Conservation (phyloP, 2,329 filamentous ascomycete species). For the Dryadomyces sulphureus region DNA sequence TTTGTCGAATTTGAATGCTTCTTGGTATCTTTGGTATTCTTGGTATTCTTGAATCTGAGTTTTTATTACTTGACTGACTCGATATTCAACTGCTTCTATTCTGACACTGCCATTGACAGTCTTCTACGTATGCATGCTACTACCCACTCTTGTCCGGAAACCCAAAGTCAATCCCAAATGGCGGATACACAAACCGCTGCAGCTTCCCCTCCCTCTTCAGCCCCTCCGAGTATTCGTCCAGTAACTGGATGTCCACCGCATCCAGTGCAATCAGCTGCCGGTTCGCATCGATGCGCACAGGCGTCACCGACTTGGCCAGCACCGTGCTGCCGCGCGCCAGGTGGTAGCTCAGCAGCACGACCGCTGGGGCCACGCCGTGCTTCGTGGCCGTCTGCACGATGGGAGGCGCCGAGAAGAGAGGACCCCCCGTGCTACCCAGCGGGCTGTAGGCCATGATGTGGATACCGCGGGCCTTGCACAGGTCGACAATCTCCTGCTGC, state of each 20-base stretch:
- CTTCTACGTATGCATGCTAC: not conserved
- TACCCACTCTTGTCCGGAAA: constrained; percentile 48
- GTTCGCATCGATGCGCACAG: constrained; percentile 55
- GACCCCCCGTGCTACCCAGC: constrained; percentile 49
- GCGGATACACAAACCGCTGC: constrained; percentile 51
- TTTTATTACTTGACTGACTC: too few relatives aligned
- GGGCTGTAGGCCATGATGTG: constrained; percentile 59
- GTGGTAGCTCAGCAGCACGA: constrained; percentile 58
- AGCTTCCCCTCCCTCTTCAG: constrained; percentile 35
- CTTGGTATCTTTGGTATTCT: too few relatives aligned
- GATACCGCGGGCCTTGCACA: constrained; percentile 53
- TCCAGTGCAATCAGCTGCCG: constrained; percentile 51
- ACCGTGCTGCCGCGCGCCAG: constrained; percentile 55
- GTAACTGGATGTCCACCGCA: constrained; percentile 42
- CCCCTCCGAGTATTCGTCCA: constrained; percentile 38
- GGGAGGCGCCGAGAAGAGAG: constrained; percentile 47
- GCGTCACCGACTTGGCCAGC: constrained; percentile 58
- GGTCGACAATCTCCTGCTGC: constrained; percentile 56
- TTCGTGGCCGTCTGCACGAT: constrained; percentile 50
- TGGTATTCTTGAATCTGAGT: too few relatives aligned
- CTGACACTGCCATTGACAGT: too few relatives aligned
- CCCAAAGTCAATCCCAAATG: constrained; percentile 53
- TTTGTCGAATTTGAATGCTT: too few relatives aligned
- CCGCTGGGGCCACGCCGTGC: constrained; percentile 43
- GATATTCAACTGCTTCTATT: too few relatives aligned